These are phyloP conservation scores for Triglochin maritima DNA, from an alignment of 106 monocot genomes.

Conservation along the genomic window DNA sequence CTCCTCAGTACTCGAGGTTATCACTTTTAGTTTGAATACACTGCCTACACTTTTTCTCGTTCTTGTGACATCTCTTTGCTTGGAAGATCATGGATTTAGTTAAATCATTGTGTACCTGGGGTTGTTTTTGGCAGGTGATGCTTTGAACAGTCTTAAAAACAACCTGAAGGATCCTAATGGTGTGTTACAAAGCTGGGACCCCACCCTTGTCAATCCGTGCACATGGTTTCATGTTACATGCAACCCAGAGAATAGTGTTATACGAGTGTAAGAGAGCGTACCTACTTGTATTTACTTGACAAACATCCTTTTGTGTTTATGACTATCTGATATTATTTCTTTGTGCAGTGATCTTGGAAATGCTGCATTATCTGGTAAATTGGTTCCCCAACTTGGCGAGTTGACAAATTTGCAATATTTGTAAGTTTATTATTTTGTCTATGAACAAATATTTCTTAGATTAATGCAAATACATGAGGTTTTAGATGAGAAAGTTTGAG, in stretches of 20 bases:
- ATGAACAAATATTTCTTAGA: too few species aligned
- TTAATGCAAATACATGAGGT: too few species aligned
- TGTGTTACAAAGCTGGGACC: slow-evolving; percentile 77
- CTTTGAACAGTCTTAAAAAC: slow-evolving; percentile 34
- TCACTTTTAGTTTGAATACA: too few species aligned
- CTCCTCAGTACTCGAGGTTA: too few species aligned
- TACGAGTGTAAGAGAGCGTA: slow-evolving; percentile 50
- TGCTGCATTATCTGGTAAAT: slow-evolving; percentile 29
- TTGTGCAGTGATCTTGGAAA: slow-evolving; percentile 49
- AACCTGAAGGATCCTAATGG: slow-evolving; percentile 51
- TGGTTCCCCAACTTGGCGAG: slow-evolving; percentile 37
- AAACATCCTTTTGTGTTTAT: not conserved
- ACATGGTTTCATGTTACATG: slow-evolving; percentile 89
- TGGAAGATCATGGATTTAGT: too few species aligned
- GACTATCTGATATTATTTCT: not conserved
- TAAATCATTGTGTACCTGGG: too few species aligned
- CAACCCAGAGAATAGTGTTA: slow-evolving; percentile 56
- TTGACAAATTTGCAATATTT: slow-evolving; percentile 37
- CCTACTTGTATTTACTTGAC: not conserved
- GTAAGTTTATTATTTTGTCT: slow-evolving; percentile 14
- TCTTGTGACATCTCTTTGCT: too few species aligned
- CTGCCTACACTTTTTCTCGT: too few species aligned
- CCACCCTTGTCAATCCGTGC: slow-evolving; percentile 69
- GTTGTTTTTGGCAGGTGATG: slow-evolving; percentile 50
- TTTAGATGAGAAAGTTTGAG: too few species aligned